Conservation (phyloP, 2,329 filamentous ascomycete genomes). For the Aspergillaceae sp. region DNA sequence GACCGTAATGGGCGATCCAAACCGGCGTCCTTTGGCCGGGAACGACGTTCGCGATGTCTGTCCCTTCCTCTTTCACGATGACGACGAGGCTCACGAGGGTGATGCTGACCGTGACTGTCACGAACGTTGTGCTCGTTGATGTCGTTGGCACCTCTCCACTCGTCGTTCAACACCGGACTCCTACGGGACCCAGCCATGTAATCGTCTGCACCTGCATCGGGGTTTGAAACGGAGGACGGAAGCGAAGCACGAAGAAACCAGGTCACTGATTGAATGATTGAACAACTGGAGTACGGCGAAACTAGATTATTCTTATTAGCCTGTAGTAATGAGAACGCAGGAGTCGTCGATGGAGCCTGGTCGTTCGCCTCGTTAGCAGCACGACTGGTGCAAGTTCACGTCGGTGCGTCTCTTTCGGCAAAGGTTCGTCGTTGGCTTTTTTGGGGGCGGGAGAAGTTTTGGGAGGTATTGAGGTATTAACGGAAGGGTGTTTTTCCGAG, state of each 20-base stretch:
- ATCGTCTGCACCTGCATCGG: slow-evolving; percentile 36
- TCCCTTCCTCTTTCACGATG: slow-evolving; percentile 28
- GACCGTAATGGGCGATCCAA: slow-evolving; percentile 35
- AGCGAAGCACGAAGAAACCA: slow-evolving; percentile 7
- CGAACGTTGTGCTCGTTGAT: slow-evolving; percentile 24
- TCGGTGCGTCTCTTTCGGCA: slow-evolving; percentile 18
- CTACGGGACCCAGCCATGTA: slow-evolving; percentile 44
- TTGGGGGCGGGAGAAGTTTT: slow-evolving; percentile 8
- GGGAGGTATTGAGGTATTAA: slow-evolving; percentile 6
- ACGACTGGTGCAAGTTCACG: slow-evolving; percentile 1
- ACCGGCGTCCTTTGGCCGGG: slow-evolving; percentile 25
- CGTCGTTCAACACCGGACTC: slow-evolving; percentile 43
- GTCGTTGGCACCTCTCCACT: slow-evolving; percentile 41
- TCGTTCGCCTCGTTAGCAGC: slow-evolving; percentile 6
- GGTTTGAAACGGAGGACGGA: slow-evolving; percentile 9
- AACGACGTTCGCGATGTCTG: slow-evolving; percentile 32
- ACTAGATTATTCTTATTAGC: slow-evolving; percentile 1
- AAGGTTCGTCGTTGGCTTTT: slow-evolving; percentile 14
- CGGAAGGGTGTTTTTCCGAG: slow-evolving; percentile 28
- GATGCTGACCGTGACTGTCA: slow-evolving; percentile 17
- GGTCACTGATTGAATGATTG: slow-evolving; percentile 4
- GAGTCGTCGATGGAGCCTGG: slow-evolving; percentile 12
- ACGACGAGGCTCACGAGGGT: slow-evolving; percentile 29
- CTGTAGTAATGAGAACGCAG: slow-evolving; percentile 13
- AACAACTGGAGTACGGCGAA: slow-evolving; percentile 1